Base-by-base conservation (phyloP, 2,329 filamentous ascomycete species). In the Pseudovirgaria hyperparasitica region DNA sequence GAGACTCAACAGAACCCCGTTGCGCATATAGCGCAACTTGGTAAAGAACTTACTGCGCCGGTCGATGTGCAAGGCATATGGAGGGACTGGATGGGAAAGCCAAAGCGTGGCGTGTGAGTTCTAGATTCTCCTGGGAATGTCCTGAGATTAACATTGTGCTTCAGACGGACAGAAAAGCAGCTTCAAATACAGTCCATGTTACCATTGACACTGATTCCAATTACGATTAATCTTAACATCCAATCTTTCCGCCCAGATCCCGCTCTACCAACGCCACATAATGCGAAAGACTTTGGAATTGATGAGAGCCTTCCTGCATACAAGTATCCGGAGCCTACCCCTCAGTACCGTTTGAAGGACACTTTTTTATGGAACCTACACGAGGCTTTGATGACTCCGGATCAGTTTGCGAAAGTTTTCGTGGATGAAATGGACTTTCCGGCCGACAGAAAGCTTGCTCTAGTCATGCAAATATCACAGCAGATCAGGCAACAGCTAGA, bases 331-430 rank as follows among this genome's bases (percentile, higher is more conserved):
- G 87, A 94, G 35, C 57, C 72, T 34, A 85, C 85, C 9, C 75
- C 85, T 1, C 79, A 82, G 3, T 94, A 85, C 55, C 74, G 90
- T 36, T 65, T 98, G 31, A 85, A 92, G 44, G 90, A 98, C 43
- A 79, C 82, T n/a, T 96, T 98, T 44, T 60, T 94, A 27, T 98
- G 90, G 90, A 98, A 98, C 45, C 66, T 98, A 9, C 87, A 96
- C 55, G 90, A 98, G 59, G 81, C 82, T 0, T 63, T 94, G 32
- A 81, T 86, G 27, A 98, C 90, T 0, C 92, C 90, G 1, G 90
- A 98, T 47, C 81, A 92, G 46, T 98, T 96, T 50, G 90, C 90
- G n/a, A 72, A 80, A 41, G 75, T 70, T 2, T 73, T 96, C 39
- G 86, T 92, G 2, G 82, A 92, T 38, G 90, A 98, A 49, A 67